Evolutionary conservation across 352 stramenopile genomes (phyloP), one percentile per base, ranked within the genome.

Genomic region (Phytophthora pini): DNA sequence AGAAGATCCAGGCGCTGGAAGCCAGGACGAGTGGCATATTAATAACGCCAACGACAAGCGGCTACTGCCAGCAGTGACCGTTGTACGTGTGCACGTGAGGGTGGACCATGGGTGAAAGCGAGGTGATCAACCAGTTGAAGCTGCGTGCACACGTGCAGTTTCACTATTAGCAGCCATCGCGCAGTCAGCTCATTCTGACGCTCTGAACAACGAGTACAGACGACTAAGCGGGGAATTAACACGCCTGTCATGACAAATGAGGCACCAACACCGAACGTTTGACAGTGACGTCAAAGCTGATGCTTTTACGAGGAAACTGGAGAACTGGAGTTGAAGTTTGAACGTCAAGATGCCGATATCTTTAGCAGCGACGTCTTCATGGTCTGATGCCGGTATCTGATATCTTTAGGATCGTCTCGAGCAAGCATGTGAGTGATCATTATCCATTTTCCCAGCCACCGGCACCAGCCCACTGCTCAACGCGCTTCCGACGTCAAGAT

Each of bases 291-390:
- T 47, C 41, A 47, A 8, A 20, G 5, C 6, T n/a, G 15, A 20
- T 44, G n/a, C 39, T 45, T 58, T 31, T 47, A 22, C 34, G 26
- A 47, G 13, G 39, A 57, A 22, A 62, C 43, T 34, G 26, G 20
- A 50, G 22, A 36, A 50, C 12, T 50, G 44, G 8, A 44, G 48
- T 36, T 29, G 48, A 63, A 39, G 20, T 20, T 45, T 43, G 1
- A 13, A 36, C 31, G 31, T 36, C 31, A 13, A 36, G 8, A 36
- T 9, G 11, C 1, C 22, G 43, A 29, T 70, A 70, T 70, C 48
- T 74, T 74, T 60, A 70, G 55, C 31, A 38, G n/a, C 12, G 13
- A 11, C 55, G 51, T 65, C 68, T 65, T 75, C 46, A 22, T 27
- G 67, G 27, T 57, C 62, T 75, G 61, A 69, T 75, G 34, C 29